Percentiles rank a stretch among this genome's conserved stretches.
Evolutionary conservation across 208 protist species (phyloP).

Genomic region (Wallacemonas sp.): DNA sequence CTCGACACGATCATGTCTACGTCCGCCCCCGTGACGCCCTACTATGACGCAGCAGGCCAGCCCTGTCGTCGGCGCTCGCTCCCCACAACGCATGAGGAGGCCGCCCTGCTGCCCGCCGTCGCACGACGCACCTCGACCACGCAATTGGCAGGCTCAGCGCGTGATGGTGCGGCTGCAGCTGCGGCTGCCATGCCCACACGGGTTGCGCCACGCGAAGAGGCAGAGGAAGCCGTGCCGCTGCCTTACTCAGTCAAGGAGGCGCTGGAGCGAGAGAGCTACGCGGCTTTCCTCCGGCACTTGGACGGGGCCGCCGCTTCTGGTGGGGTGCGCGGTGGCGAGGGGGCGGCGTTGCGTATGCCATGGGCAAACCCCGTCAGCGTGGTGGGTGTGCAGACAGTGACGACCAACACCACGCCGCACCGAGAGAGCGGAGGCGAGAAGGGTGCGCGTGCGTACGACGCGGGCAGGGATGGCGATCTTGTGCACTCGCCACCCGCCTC

Average conservation of each 20-base stretch:
- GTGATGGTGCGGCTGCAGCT: neutral
- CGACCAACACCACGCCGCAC: too few relatives aligned
- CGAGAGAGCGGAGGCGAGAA: too few relatives aligned
- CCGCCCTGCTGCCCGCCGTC: neutral
- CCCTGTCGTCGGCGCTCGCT: conserved; percentile 7
- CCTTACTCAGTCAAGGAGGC: neutral
- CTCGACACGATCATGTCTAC: conserved; percentile 29
- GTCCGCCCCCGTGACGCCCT: conserved; percentile 18
- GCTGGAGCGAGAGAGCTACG: conserved; percentile 11
- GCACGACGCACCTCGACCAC: neutral
- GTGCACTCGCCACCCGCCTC: neutral
- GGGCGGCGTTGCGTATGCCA: neutral
- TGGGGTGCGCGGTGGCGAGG: too few relatives aligned
- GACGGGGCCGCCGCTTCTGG: neutral
- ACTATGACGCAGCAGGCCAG: conserved; percentile 16
- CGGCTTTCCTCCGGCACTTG: neutral
- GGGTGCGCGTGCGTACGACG: neutral
- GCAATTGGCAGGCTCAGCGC: neutral
- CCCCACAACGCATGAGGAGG: conserved; percentile 8
- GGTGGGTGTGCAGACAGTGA: neutral
- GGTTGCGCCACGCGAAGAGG: neutral
- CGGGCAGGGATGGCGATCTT: neutral
- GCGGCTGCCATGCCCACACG: neutral
- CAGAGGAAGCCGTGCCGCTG: neutral
- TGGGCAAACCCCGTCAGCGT: neutral